Evolutionary conservation across 78 protist genomes (phyloP).

Genomic region (Speleostelium caveatum): DNA sequence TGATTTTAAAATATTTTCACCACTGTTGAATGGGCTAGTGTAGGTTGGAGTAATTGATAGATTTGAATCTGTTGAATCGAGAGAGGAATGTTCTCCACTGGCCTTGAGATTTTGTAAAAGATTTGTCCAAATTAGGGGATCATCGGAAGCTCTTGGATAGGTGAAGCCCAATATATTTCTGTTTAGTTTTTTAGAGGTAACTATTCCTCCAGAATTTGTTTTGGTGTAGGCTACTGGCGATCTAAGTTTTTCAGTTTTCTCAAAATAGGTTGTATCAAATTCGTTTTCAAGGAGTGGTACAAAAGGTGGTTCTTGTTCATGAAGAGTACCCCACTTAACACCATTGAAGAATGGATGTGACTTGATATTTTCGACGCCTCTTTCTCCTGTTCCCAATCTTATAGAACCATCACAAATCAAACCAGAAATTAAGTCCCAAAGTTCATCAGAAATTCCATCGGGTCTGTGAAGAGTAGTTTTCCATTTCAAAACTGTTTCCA

Average conservation of each 20-base stretch:
- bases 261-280: slow-evolving; percentile 64
- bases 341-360: slow-evolving; percentile 93
- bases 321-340: slow-evolving; percentile 87
- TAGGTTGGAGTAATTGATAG: neutral
- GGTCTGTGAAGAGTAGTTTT: slow-evolving; percentile 44
- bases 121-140: slow-evolving; percentile 46
- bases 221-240: slow-evolving; percentile 47
- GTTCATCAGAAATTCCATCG: slow-evolving; percentile 4
- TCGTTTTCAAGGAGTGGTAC: slow-evolving; percentile 70
- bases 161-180: slow-evolving; percentile 72
- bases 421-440: slow-evolving; percentile 18
- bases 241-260: slow-evolving; percentile 36
- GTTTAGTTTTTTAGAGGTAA: slow-evolving; percentile 24
- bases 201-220: slow-evolving; percentile 39
- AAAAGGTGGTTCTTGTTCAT: slow-evolving; percentile 74
- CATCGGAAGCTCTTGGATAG: slow-evolving; percentile 59
- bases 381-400: slow-evolving; percentile 80
- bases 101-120: neutral
- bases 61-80: neutral
- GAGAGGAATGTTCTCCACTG: neutral
- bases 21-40: slow-evolving; percentile 4
- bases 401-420: slow-evolving; percentile 33
- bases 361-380: slow-evolving; percentile 85
- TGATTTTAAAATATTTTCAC: neutral
- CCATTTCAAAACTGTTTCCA: slow-evolving; percentile 79